Evolutionary conservation across 768 basidiomycete genomes (phyloP).

Genomic region (Myochromella boudieri): DNA sequence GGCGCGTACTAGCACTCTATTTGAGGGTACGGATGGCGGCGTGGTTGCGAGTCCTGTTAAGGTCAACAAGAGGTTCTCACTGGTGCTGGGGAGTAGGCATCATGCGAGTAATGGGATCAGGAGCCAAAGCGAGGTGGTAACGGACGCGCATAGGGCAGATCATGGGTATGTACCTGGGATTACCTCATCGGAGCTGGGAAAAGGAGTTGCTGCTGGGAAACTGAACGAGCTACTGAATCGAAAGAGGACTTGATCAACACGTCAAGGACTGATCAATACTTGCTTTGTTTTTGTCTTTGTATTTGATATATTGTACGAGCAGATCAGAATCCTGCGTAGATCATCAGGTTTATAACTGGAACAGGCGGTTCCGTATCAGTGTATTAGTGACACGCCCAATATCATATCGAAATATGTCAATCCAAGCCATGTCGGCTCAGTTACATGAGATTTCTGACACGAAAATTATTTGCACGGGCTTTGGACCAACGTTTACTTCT

Average conservation of each 20-base stretch:
- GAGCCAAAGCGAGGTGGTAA: slow-evolving; percentile 29
- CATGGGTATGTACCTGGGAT: no score
- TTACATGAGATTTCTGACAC: no score
- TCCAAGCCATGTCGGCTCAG: no score
- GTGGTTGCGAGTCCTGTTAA: slow-evolving; percentile 30
- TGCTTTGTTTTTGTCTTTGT: background rate
- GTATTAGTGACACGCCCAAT: no score
- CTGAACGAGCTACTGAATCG: slow-evolving; percentile 55
- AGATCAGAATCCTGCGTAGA: no score
- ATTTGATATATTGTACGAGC: no score
- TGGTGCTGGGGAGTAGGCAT: slow-evolving; percentile 47
- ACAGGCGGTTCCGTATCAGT: no score
- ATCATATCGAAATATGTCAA: no score
- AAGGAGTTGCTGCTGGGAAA: slow-evolving; percentile 52
- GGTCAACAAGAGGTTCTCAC: slow-evolving; percentile 45
- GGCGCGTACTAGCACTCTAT: slow-evolving; percentile 41
- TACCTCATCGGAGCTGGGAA: slow-evolving; percentile 33
- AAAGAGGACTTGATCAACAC: slow-evolving; percentile 23
- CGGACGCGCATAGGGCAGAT: slow-evolving; percentile 23
- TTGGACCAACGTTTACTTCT: no score
- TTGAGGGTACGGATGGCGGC: slow-evolving; percentile 14
- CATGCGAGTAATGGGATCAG: slow-evolving; percentile 5
- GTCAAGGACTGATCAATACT: no score
- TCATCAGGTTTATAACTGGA: no score
- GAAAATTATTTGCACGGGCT: no score